phyloP scores from a whole-genome alignment of 495 filamentous ascomycete genomes.

The Bacidia gigantensis region DNA sequence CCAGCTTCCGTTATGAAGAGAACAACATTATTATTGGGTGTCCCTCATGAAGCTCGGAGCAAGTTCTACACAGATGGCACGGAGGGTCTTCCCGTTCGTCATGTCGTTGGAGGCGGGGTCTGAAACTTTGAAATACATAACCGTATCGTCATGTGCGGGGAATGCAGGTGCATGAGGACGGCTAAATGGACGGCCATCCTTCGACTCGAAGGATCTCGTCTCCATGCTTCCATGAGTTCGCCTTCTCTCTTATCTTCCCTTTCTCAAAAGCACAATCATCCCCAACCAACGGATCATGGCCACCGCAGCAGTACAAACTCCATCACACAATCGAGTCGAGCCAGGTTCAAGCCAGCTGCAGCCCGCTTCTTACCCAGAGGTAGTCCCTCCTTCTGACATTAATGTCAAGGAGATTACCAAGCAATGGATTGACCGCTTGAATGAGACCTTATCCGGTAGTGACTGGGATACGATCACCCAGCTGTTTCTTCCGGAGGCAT shows the following conservation, averaged over 20 bases:
- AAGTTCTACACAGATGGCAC: neutral
- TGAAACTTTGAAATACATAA: no score
- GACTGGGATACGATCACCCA: conserved; percentile 21
- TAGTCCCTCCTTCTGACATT: conserved; percentile 15
- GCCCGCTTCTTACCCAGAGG: conserved; percentile 17
- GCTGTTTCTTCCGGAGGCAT: conserved; percentile 37
- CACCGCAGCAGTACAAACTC: conserved; percentile 12
- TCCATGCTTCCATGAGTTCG: neutral
- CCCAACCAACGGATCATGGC: conserved; percentile 12
- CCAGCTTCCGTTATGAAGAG: no score
- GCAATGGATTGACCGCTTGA: conserved; percentile 33
- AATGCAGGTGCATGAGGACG: neutral
- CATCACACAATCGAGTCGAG: conserved; percentile 43
- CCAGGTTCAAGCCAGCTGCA: conserved; percentile 45
- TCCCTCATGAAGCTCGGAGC: no score
- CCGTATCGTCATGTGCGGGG: neutral
- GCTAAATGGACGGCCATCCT: neutral
- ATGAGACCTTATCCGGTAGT: conserved; percentile 27
- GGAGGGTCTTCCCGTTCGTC: neutral
- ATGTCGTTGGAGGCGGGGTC: no score
- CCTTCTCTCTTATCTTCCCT: no score
- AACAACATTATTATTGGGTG: no score
- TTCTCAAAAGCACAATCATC: neutral
- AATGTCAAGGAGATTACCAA: conserved; percentile 35
- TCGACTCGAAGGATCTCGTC: neutral